Conservation (phyloP, 106 monocot species). For the Cymbidium sinense region DNA sequence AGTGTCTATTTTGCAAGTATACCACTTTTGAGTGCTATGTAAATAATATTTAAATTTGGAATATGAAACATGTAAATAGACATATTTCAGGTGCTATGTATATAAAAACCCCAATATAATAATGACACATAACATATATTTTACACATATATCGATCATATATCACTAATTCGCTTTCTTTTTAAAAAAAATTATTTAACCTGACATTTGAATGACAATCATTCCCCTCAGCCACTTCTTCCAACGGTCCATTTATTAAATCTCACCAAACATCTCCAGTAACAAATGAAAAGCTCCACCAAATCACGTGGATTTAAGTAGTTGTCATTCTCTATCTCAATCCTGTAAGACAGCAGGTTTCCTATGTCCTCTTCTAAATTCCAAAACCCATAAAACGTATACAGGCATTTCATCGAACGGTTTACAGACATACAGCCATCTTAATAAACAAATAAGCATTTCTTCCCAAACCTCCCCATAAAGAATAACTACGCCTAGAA, state of each 20-base stretch:
- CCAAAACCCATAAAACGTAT: neutral
- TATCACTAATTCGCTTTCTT: no score
- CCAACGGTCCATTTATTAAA: neutral
- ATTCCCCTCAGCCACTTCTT: no score
- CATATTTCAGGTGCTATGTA: no score
- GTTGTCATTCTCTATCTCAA: neutral
- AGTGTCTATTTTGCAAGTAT: no score
- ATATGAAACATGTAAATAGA: no score
- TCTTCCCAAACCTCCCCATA: neutral
- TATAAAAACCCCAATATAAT: no score
- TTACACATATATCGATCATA: no score
- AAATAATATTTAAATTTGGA: no score
- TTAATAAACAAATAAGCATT: no score
- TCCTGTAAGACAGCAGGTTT: neutral
- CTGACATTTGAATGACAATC: neutral
- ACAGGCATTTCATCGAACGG: constrained; percentile 3
- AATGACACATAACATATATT: no score
- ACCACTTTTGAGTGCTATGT: no score
- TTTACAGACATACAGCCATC: constrained; percentile 2
- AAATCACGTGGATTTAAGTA: constrained; percentile 1
- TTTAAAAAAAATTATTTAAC: no score
- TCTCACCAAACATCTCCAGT: neutral
- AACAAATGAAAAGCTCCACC: neutral
- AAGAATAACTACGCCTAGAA: neutral
- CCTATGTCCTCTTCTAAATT: neutral